phyloP scores from a whole-genome alignment of 1,284 basidiomycete genomes.

The Ganoderma sp. region DNA sequence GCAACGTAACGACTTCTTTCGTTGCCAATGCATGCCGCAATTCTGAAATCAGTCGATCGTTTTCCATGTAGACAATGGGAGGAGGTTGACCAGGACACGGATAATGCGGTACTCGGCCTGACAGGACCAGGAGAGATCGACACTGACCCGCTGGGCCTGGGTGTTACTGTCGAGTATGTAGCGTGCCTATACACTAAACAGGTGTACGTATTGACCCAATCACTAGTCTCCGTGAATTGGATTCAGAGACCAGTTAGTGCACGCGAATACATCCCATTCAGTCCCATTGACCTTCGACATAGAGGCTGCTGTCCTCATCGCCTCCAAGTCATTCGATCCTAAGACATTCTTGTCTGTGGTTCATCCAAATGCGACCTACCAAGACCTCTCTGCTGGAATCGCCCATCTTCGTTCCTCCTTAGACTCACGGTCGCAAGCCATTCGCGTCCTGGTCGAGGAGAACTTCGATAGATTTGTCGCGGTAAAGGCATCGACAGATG shows the following conservation, averaged over 20 bases:
- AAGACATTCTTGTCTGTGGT: slow-evolving; percentile 91
- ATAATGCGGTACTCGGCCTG: slow-evolving; percentile 68
- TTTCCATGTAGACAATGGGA: slow-evolving; percentile 70
- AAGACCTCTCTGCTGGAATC: slow-evolving; percentile 85
- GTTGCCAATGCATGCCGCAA: slow-evolving; percentile 21
- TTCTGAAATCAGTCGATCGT: not conserved
- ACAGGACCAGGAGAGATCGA: slow-evolving; percentile 58
- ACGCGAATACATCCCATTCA: not conserved
- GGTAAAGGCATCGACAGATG: slow-evolving; percentile 96
- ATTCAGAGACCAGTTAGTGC: slow-evolving; percentile 73
- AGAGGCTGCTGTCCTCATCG: slow-evolving; percentile 84
- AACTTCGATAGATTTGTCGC: slow-evolving; percentile 99
- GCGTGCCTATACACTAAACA: slow-evolving; percentile 13
- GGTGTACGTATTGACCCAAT: slow-evolving; percentile 15
- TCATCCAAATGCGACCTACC: slow-evolving; percentile 96
- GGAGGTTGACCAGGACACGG: slow-evolving; percentile 77
- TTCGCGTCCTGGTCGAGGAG: slow-evolving; percentile 94
- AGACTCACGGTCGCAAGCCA: slow-evolving; percentile 90
- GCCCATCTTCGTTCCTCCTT: slow-evolving; percentile 75
- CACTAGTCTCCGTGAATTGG: slow-evolving; percentile 66
- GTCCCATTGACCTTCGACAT: slow-evolving; percentile 16
- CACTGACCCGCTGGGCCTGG: slow-evolving; percentile 75
- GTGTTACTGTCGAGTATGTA: slow-evolving; percentile 65
- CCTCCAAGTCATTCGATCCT: slow-evolving; percentile 95
- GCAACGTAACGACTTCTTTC: slow-evolving; percentile 58